Evolutionary conservation across 176 grass and related monocot species (phyloP).

Genomic region (Canna indica): DNA sequence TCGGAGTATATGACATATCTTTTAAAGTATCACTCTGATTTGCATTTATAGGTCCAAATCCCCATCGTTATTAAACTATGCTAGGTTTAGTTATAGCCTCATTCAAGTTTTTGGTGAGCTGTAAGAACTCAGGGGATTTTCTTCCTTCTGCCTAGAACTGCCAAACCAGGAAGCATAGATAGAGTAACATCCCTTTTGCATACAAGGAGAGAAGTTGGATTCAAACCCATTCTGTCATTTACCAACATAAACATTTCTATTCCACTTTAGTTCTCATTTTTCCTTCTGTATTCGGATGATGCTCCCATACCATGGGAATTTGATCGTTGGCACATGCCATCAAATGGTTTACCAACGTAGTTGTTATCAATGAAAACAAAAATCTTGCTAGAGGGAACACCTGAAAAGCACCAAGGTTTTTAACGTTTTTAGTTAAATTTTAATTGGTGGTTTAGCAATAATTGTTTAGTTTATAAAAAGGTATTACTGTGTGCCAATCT

Average conservation of each 20-base stretch:
- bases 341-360: background rate
- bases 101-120: background rate
- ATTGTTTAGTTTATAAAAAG: background rate
- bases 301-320: background rate
- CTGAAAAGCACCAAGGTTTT: background rate
- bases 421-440: background rate
- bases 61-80: background rate
- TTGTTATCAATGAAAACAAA: background rate
- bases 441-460: background rate
- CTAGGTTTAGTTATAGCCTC: background rate
- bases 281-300: no score
- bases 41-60: background rate
- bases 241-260: background rate
- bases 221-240: background rate
- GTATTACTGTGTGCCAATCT: conserved; percentile 10
- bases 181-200: background rate
- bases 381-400: background rate
- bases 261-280: no score
- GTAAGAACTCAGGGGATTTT: no score
- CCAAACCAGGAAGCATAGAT: no score
- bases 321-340: background rate
- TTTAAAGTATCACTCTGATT: background rate
- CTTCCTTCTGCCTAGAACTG: no score
- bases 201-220: background rate
- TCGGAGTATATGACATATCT: no score